A percentile compares a stretch with the other conserved stretches of the same genome.
These are phyloP conservation scores for Puya raimondii DNA, from an alignment of 176 grass and related monocot genomes.

Conservation along the genomic window DNA sequence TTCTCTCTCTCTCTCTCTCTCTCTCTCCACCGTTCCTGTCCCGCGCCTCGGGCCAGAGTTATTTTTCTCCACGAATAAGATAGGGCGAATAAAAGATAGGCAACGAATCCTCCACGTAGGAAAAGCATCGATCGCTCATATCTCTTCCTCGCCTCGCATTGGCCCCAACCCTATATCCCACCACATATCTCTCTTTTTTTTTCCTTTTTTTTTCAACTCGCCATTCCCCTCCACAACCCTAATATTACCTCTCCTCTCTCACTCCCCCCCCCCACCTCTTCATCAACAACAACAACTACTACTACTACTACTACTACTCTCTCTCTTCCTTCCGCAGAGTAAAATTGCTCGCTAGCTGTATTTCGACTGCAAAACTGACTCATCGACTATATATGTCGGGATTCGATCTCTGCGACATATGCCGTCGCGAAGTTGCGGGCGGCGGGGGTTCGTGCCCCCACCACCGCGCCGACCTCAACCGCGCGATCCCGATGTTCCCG, in stretches of 20 bases:
- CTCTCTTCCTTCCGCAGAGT: background rate
- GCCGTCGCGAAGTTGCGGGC: no score
- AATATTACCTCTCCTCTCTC: background rate
- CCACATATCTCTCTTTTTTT: slow-evolving; percentile 5
- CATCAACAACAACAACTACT: background rate
- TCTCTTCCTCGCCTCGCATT: slow-evolving; percentile 36
- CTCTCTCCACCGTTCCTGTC: no score
- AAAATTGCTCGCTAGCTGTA: no score
- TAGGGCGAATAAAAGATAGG: slow-evolving; percentile 9
- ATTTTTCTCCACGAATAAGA: no score
- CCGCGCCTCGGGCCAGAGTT: no score
- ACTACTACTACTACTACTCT: background rate
- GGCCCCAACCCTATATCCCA: slow-evolving; percentile 8
- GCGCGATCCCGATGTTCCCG: slow-evolving; percentile 11
- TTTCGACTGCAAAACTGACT: no score
- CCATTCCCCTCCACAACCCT: slow-evolving; percentile 1
- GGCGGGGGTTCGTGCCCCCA: background rate
- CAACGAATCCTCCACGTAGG: slow-evolving; percentile 46
- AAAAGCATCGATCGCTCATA: slow-evolving; percentile 33
- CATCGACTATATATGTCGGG: no score
- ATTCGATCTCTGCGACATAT: no score
- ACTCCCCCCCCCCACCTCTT: background rate
- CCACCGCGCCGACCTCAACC: slow-evolving; percentile 30
- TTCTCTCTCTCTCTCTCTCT: no score
- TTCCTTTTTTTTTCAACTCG: slow-evolving; percentile 6